Conservation (phyloP, 1,284 basidiomycete species). For the Caloboletus firmus region DNA sequence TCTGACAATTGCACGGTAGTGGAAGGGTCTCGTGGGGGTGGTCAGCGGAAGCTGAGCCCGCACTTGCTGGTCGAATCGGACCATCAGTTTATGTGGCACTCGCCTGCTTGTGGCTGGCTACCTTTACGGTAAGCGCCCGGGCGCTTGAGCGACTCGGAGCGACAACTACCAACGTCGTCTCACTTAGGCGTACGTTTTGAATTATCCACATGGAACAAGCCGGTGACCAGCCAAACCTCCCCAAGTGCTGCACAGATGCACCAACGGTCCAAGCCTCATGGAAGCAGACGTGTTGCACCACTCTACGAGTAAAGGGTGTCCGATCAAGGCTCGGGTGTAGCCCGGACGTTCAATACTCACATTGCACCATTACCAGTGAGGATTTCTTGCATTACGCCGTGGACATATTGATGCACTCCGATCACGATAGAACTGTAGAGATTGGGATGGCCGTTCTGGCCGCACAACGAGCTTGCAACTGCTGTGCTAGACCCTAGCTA, state of each 20-base stretch:
- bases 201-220: neutral
- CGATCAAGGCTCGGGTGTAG: neutral
- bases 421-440: neutral
- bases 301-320: neutral
- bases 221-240: neutral
- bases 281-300: neutral
- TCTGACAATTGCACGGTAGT: neutral
- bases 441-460: neutral
- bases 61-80: neutral
- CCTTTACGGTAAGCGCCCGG: neutral
- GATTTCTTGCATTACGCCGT: conserved; percentile 1
- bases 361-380: neutral
- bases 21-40: conserved; percentile 10
- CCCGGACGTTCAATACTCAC: conserved; percentile 1
- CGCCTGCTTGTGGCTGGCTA: neutral
- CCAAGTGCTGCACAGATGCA: neutral
- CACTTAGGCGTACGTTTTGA: neutral
- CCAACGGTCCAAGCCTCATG: neutral
- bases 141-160: neutral
- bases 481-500: neutral
- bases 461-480: neutral
- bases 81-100: neutral
- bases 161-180: neutral
- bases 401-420: neutral
- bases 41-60: neutral